Evolutionary conservation across 495 filamentous ascomycete species (phyloP).

Genomic region (Neurospora sp.): DNA sequence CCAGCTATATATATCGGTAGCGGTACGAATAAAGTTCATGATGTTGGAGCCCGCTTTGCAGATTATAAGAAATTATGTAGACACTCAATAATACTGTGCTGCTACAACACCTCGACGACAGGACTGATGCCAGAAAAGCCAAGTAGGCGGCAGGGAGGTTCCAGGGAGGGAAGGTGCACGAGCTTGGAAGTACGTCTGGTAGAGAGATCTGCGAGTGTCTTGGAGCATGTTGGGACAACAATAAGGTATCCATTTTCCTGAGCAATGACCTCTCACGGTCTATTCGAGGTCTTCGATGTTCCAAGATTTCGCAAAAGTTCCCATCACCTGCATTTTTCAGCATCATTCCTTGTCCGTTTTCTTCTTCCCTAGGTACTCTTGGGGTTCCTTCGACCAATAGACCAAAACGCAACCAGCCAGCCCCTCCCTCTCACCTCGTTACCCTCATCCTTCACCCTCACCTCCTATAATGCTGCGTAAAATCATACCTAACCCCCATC

Average conservation of each 20-base stretch:
- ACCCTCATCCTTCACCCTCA: background rate
- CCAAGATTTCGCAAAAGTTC: background rate
- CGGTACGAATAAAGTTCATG: too few relatives aligned
- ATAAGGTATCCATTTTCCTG: background rate
- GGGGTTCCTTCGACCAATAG: background rate
- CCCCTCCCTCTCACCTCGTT: background rate
- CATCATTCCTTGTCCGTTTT: too few relatives aligned
- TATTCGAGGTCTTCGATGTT: background rate
- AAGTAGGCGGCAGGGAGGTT: background rate
- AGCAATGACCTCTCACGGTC: background rate
- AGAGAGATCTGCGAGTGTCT: background rate
- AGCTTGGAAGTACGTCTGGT: background rate
- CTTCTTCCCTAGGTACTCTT: background rate
- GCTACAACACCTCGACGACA: too few relatives aligned
- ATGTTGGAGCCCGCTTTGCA: too few relatives aligned
- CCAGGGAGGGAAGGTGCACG: background rate
- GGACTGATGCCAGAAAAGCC: too few relatives aligned
- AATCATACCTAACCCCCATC: constrained; percentile 30
- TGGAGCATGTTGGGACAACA: background rate
- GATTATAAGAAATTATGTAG: too few relatives aligned
- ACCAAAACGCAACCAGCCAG: background rate
- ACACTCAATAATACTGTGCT: too few relatives aligned
- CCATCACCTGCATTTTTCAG: too few relatives aligned
- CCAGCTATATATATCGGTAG: too few relatives aligned
- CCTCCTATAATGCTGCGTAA: constrained; percentile 30